Conservation (phyloP, 2,329 filamentous ascomycete genomes). For the Orbilia brochopaga region DNA sequence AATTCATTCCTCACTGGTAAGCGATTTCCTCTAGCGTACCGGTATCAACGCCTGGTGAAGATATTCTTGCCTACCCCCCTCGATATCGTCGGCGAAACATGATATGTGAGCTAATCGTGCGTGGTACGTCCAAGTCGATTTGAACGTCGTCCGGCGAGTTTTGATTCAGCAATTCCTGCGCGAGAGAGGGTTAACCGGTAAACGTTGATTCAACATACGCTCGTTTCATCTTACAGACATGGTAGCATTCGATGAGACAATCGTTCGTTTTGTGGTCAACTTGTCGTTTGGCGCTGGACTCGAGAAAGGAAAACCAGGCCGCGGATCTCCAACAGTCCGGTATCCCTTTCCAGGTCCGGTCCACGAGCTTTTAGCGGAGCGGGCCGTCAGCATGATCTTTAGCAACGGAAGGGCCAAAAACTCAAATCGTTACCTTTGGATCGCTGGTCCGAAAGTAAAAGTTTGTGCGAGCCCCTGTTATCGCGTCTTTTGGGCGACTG, state of each 20-base stretch:
- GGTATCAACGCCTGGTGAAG: not conserved
- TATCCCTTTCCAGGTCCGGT: constrained; percentile 96
- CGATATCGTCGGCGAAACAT: constrained; percentile 94
- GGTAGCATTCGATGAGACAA: constrained; percentile 67
- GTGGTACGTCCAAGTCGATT: constrained; percentile 94
- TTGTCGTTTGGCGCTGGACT: constrained; percentile 72
- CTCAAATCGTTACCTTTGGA: constrained; percentile 62
- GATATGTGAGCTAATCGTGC: constrained; percentile 92
- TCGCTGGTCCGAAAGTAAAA: constrained; percentile 59
- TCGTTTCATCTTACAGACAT: constrained; percentile 52
- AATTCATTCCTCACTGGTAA: not conserved
- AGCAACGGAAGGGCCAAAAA: not conserved
- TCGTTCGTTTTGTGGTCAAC: constrained; percentile 70
- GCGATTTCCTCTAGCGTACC: not conserved
- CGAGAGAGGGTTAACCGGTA: constrained; percentile 59
- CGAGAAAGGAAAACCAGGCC: constrained; percentile 93
- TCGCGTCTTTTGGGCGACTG: constrained; percentile 58
- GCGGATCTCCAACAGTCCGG: constrained; percentile 92
- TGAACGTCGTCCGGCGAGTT: constrained; percentile 90
- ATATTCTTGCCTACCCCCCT: constrained; percentile 66
- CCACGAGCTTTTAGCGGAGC: constrained; percentile 68
- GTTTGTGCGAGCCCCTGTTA: constrained; percentile 66
- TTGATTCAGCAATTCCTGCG: constrained; percentile 73
- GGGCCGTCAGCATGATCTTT: not conserved
- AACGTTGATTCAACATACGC: not conserved